phyloP scores from a whole-genome alignment of 495 filamentous ascomycete species.

The Lentithecium fluviatile region DNA sequence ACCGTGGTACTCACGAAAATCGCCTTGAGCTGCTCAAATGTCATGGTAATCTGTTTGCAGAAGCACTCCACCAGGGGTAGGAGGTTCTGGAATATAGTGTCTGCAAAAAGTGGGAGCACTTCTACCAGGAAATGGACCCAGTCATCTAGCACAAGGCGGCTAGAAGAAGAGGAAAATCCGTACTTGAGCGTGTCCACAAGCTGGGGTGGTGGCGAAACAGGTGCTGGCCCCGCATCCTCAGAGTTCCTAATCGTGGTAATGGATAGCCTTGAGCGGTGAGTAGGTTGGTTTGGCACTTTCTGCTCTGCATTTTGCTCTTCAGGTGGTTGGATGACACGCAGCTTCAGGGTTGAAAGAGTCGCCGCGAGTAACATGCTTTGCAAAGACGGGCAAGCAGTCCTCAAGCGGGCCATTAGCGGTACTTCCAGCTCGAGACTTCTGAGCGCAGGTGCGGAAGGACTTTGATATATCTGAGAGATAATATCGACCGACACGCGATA shows the following conservation, averaged over 20 bases:
- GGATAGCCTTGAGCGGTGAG: constrained; percentile 22
- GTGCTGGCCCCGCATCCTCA: constrained; percentile 12
- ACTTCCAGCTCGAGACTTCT: constrained; percentile 70
- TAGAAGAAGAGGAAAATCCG: constrained; percentile 73
- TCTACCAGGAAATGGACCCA: constrained; percentile 88
- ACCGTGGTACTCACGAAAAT: constrained; percentile 51
- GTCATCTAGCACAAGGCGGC: constrained; percentile 76
- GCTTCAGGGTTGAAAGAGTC: constrained; percentile 33
- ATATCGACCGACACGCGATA: constrained; percentile 69
- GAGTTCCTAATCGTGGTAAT: constrained; percentile 17
- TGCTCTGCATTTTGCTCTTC: background rate
- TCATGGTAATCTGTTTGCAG: constrained; percentile 67
- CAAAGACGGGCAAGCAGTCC: constrained; percentile 53
- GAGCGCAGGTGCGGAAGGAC: constrained; percentile 64
- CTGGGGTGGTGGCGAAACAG: constrained; percentile 60
- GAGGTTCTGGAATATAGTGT: constrained; percentile 82
- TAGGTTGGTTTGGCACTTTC: background rate
- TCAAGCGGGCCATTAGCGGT: constrained; percentile 67
- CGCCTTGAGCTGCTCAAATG: constrained; percentile 62
- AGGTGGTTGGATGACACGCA: constrained; percentile 16
- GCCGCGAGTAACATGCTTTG: constrained; percentile 33
- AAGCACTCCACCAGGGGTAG: constrained; percentile 88
- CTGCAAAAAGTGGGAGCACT: constrained; percentile 77
- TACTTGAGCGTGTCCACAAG: constrained; percentile 79
- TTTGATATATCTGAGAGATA: constrained; percentile 72